Conservation (phyloP, 2,329 filamentous ascomycete genomes). For the Coniella vitis region DNA sequence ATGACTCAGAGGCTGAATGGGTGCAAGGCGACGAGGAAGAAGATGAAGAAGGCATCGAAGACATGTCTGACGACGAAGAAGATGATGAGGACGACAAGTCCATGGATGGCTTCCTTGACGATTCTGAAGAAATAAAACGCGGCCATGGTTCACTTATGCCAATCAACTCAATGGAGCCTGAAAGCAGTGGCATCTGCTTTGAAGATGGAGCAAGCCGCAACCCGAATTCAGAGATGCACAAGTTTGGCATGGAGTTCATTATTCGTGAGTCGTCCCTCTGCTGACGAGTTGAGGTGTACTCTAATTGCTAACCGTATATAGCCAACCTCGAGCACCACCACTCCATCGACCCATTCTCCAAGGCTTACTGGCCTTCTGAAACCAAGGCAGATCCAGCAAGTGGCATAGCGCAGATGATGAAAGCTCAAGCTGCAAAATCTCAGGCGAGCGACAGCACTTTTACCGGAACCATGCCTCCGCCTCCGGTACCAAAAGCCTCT, state of each 20-base stretch:
- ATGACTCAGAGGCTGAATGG: conserved; percentile 84
- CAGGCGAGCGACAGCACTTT: conserved; percentile 25
- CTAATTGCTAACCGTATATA: conserved; percentile 16
- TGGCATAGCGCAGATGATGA: conserved; percentile 14
- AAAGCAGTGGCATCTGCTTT: conserved; percentile 78
- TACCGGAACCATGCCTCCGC: conserved; percentile 22
- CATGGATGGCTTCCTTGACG: conserved; percentile 85
- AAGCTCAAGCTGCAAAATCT: conserved; percentile 28
- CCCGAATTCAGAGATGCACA: conserved; percentile 43
- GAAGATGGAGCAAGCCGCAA: conserved; percentile 50
- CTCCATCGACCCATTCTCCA: conserved; percentile 77
- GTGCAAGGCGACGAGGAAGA: conserved; percentile 65
- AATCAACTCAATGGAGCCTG: conserved; percentile 57
- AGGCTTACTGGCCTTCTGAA: conserved; percentile 64
- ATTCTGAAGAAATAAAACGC: conserved; percentile 63
- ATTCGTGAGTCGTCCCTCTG: conserved; percentile 45
- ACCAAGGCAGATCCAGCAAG: conserved; percentile 9
- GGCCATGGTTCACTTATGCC: conserved; percentile 41
- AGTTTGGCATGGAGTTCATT: conserved; percentile 70
- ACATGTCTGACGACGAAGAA: conserved; percentile 65
- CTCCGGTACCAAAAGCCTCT: conserved; percentile 17
- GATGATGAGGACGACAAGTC: conserved; percentile 68
- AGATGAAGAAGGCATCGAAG: conserved; percentile 53
- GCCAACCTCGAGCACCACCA: conserved; percentile 43
- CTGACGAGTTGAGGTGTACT: conserved; percentile 5